Base-by-base conservation (phyloP, 129 eudicot species). In the Rutidosis leptorrhynchoides region DNA sequence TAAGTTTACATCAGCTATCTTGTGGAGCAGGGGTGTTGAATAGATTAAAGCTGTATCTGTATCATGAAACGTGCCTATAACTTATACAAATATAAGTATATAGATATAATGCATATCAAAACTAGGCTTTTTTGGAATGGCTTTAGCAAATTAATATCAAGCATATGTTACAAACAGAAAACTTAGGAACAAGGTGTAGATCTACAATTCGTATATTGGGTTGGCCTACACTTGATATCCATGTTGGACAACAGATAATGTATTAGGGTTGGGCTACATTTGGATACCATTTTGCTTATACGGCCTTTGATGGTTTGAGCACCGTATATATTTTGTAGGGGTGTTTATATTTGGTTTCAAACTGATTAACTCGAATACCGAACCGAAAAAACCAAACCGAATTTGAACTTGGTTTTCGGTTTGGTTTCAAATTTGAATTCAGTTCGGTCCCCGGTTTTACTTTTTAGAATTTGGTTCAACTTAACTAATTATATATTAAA, bases 171-270 rank as follows among this genome's bases (percentile, higher is more conserved):
- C 65, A 29, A 58, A 30, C 64, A 28, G 8, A 24, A 27, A 28
- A 1, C 22, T 59, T 6, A 6, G 62, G 62, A 23, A 22, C 49
- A 15, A 53, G 3, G 27, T 23, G 54, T 30, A 15, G 30, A 43
- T 15, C 19, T 23, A 20, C 51, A 20, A 17, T 12, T 51, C 37
- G 22, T 14, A 19, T 67, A 19, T 67, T 51, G 49, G 61, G 60
- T 30, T 67, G 61, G 16, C 72, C 72, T 21, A 65, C 32, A 30
- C n/a, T 63, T 22, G 6, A 63, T 23, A 37, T 43, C 25, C 0
- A 14, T 40, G 26, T 23, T 40, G 33, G n/a, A 40, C 68, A 23
- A 2, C 15, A 54, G 9, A 53, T 19, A 2, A 8, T 54, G 24
- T 40, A 0, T 54, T n/a, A n/a, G n/a, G n/a, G n/a, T n/a, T n/a